phyloP scores from a whole-genome alignment of 257 asterid genomes.

The Forsythia suspensa region DNA sequence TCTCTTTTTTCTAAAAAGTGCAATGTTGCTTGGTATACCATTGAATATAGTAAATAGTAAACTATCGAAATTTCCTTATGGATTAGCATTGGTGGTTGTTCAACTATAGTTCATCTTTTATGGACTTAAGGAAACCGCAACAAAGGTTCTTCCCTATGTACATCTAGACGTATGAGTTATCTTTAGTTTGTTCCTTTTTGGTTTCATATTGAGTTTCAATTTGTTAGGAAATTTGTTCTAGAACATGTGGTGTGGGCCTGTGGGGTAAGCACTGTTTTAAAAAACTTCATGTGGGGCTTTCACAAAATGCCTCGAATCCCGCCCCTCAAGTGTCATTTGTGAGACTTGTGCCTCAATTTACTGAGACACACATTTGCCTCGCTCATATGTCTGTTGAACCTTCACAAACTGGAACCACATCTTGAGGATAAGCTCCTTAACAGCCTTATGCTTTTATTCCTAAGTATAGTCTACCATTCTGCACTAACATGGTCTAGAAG shows the following conservation, averaged over 20 bases:
- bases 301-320: too few species aligned
- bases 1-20: not conserved
- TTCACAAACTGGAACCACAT: not conserved
- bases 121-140: slow-evolving; percentile 4
- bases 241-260: not conserved
- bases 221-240: not conserved
- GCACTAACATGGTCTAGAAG: not conserved
- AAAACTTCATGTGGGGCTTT: too few species aligned
- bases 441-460: not conserved
- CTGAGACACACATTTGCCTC: not conserved
- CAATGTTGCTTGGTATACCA: not conserved
- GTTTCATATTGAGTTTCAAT: not conserved
- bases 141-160: not conserved
- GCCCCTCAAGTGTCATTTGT: too few species aligned
- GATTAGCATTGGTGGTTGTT: not conserved
- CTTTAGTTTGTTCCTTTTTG: not conserved
- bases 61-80: not conserved
- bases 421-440: not conserved
- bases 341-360: too few species aligned
- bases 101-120: not conserved
- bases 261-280: not conserved
- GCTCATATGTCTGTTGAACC: not conserved
- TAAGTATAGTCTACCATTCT: not conserved
- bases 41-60: not conserved
- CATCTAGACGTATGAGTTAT: not conserved